Evolutionary conservation across 2,329 filamentous ascomycete species (phyloP).

Genomic region (Fusarium sp.): DNA sequence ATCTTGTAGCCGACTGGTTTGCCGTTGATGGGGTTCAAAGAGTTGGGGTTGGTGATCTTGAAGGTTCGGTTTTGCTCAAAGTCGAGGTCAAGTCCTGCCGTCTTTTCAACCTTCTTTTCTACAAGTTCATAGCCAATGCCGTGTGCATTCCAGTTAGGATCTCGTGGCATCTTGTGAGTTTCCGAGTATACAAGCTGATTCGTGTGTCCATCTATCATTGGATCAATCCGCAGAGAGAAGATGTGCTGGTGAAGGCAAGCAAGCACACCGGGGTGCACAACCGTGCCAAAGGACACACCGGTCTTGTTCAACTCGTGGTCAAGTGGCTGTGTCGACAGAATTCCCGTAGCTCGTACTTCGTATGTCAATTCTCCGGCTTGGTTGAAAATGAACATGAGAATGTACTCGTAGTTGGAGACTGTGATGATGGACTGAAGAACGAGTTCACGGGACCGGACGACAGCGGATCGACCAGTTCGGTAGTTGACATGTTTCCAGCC

Average conservation of each 20-base stretch:
- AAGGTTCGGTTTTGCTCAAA: constrained; percentile 64
- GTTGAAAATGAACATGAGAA: constrained; percentile 67
- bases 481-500: constrained; percentile 81
- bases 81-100: constrained; percentile 57
- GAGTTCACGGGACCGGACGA: constrained; percentile 70
- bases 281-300: constrained; percentile 66
- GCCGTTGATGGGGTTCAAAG: constrained; percentile 44
- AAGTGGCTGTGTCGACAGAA: constrained; percentile 72
- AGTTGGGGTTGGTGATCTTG: constrained; percentile 61
- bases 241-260: constrained; percentile 79
- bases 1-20: constrained; percentile 65
- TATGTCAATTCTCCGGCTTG: constrained; percentile 71
- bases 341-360: constrained; percentile 75
- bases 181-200: constrained; percentile 63
- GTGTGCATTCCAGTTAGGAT: constrained; percentile 68
- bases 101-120: constrained; percentile 57
- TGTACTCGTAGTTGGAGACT: constrained; percentile 59
- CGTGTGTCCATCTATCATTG: constrained; percentile 65
- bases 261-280: constrained; percentile 73
- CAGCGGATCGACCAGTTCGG: constrained; percentile 69
- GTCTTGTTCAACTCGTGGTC: constrained; percentile 66
- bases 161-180: constrained; percentile 52
- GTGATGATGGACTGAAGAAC: constrained; percentile 78
- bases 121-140: constrained; percentile 71
- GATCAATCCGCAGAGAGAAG: constrained; percentile 74